Evolutionary conservation across 805 yeast species (phyloP).

Genomic region (Spathaspora hagerdaliae): DNA sequence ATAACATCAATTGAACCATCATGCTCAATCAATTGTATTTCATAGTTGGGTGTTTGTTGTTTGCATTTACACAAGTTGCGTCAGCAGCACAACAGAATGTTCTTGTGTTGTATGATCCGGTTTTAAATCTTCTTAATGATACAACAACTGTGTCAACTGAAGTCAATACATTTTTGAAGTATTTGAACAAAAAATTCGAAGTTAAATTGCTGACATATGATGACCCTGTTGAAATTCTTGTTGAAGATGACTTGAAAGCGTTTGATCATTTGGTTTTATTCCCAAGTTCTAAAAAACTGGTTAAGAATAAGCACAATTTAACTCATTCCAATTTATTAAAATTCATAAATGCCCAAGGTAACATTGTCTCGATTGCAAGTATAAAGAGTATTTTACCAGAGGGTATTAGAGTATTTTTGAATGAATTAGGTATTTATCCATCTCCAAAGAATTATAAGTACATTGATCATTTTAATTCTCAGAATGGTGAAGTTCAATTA

Average conservation of each 20-base stretch:
- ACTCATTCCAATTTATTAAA: slow-evolving; percentile 45
- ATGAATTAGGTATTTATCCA: slow-evolving; percentile 80
- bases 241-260: neutral
- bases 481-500: slow-evolving; percentile 25
- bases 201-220: slow-evolving; percentile 21
- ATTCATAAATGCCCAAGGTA: slow-evolving; percentile 65
- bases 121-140: slow-evolving; percentile 15
- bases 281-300: slow-evolving; percentile 32
- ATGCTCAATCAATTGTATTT: slow-evolving; percentile 3
- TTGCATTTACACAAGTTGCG: slow-evolving; percentile 8
- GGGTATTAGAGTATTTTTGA: slow-evolving; percentile 56
- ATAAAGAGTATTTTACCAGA: slow-evolving; percentile 28
- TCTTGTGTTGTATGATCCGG: slow-evolving; percentile 33
- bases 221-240: slow-evolving; percentile 5
- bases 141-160: slow-evolving; percentile 12
- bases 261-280: slow-evolving; percentile 27
- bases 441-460: slow-evolving; percentile 68
- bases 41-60: slow-evolving; percentile 3
- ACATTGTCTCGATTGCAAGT: slow-evolving; percentile 59
- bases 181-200: slow-evolving; percentile 14
- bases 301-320: slow-evolving; percentile 25
- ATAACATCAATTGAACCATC: neutral
- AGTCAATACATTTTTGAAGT: slow-evolving; percentile 17
- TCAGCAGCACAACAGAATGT: slow-evolving; percentile 12
- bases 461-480: slow-evolving; percentile 58